These are phyloP conservation scores for Pestalotiopsis sp. DNA, from an alignment of 2,329 filamentous ascomycete species.

Conservation along the genomic window DNA sequence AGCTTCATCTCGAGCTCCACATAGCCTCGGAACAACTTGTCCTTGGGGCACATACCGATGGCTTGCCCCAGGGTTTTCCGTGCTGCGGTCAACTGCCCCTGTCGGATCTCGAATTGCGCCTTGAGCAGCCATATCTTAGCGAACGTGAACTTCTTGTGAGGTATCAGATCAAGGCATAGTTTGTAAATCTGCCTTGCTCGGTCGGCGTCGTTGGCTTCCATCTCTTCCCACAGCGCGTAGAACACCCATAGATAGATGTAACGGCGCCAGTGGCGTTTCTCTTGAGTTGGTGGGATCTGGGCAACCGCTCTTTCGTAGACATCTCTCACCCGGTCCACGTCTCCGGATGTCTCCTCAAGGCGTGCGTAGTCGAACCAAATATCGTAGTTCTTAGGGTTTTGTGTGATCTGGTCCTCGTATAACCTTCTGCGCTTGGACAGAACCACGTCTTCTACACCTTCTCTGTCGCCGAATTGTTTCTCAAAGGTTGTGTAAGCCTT, in stretches of 20 bases:
- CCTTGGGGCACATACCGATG: constrained; percentile 94
- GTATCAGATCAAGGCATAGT: constrained; percentile 83
- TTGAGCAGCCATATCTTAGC: constrained; percentile 95
- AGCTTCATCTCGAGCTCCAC: constrained; percentile 90
- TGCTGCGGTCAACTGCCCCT: constrained; percentile 77
- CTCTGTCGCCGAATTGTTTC: constrained; percentile 93
- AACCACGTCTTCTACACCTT: constrained; percentile 94
- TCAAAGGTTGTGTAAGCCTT: constrained; percentile 97
- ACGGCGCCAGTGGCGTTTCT: constrained; percentile 95
- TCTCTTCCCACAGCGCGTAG: constrained; percentile 94
- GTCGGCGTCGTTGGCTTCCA: constrained; percentile 76
- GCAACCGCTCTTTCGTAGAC: constrained; percentile 96
- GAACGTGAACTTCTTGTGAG: constrained; percentile 97
- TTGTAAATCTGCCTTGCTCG: constrained; percentile 89
- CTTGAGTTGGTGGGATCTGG: constrained; percentile 90
- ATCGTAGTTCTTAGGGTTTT: constrained; percentile 96
- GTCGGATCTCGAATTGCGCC: constrained; percentile 90
- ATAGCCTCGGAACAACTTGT: constrained; percentile 92
- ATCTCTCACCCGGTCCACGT: constrained; percentile 83
- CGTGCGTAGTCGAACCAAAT: constrained; percentile 95
- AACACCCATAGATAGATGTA: constrained; percentile 99
- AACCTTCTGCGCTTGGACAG: constrained; percentile 90
- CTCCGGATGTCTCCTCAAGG: constrained; percentile 83
- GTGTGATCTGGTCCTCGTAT: constrained; percentile 92
- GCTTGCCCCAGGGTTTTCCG: constrained; percentile 88